Evolutionary conservation across 441 rosid genomes (phyloP), one percentile per base, ranked within the genome.

Genomic region (Euphorbia corollata): DNA sequence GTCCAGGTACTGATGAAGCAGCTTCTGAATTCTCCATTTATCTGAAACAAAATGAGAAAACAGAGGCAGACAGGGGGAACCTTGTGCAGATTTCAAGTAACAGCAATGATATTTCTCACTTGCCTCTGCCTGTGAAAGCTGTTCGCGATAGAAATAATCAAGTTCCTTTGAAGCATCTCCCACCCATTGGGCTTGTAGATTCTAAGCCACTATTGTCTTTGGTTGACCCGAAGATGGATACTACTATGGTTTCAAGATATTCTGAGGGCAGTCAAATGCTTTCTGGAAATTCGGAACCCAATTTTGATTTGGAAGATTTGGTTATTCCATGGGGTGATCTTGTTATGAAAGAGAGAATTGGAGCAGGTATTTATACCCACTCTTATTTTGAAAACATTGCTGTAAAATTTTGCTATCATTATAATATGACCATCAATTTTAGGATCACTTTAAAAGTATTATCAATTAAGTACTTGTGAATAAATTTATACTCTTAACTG

Each of bases 311-410:
- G 72, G 98, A 92, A 67, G 98, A 87, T 80, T 84, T 92, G 82
- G 86, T 80, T 60, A 92, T 95, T 73, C 87, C 95, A 16, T 95
- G 98, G 98, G 79, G 75, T 79, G 97, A 95, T 82, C 97, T 95
- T 76, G 81, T 78, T 70, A 63, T 95, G 67, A 90, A 84, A 79
- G 98, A 92, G 85, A 85, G 82, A 80, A 95, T 95, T 72, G 99
- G 99, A 87, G 85, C 97, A 86, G 99, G 99, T 95, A 86, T 39
- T 43, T 12, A 38, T 45, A 47, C 62, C 30, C n/a, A 11, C 20
- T 61, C 34, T 64, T 59, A 55, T 18, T 68, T 39, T 34, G 69
- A 16, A 30, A 63, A 27, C 8, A 24, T 48, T 23, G 63, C 23
- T 3, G 5, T 24, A 24, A 32, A 7, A 27, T 18, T 19, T 7